Evolutionary conservation across 169 alveolate species (phyloP), one percentile per base, ranked within the genome.

Genomic region (Plasmodium vivax): DNA sequence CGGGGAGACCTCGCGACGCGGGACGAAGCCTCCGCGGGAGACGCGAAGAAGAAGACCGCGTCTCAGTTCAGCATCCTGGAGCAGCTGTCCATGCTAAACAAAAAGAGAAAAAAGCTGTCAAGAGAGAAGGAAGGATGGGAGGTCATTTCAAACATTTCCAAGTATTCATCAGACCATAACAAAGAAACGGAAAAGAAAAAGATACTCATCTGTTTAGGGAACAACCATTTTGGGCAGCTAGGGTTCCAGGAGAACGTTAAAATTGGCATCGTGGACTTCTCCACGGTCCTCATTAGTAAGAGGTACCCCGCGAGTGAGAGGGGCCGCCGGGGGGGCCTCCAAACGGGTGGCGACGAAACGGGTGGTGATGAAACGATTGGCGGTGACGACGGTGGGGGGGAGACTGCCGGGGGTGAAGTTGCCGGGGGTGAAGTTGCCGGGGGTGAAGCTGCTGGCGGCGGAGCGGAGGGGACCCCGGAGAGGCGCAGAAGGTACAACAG

Each of bases 131-230:
- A 87, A 4, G 72, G 54, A 1, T 87, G 93, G 93, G 93, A 77
- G 72, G 81, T 75, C 2, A 51, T 87, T 77, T 87, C 93, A n/a
- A 87, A 87, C 71, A 87, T 87, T 14, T 87, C 93, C 3, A 87
- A 87, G 16, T 87, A 71, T 87, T 87, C 93, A 36, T 87, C 93
- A 51, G 87, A 77, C 68, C 47, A 77, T 51, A 75, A 71, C 16
- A 87, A 87, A 54, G 85, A 87, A 75, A 87, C 85, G 3, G 93
- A 87, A 77, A 87, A 87, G 77, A 87, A 87, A 87, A 87, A 87
- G 45, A 51, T 87, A 8, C 43, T 87, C 32, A 75, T 87, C 30
- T 75, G 93, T n/a, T 75, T 87, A 16, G 93, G 93, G 8, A 87
- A 87, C 56, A 87, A 87, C 71, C 54, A 51, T 56, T 87, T 87